Conservation (phyloP, 2,329 filamentous ascomycete species). For the Coleophoma eucalyptorum region DNA sequence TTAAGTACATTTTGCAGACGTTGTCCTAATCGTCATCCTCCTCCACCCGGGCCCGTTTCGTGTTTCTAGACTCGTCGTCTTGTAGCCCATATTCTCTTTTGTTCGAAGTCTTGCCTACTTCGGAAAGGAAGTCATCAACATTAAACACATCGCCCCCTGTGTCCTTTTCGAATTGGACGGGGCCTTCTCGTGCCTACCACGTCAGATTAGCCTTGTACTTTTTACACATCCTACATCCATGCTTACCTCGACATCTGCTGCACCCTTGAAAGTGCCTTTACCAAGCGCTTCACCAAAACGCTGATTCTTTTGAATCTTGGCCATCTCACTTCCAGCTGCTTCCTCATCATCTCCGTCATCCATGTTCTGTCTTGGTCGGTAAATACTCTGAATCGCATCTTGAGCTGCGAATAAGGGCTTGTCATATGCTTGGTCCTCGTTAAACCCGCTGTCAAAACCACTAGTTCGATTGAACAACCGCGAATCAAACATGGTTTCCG, state of each 20-base stretch:
- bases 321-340: constrained; percentile 77
- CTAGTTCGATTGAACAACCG: constrained; percentile 91
- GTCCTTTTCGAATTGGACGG: constrained; percentile 95
- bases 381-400: constrained; percentile 92
- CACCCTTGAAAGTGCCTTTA: constrained; percentile 86
- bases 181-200: constrained; percentile 71
- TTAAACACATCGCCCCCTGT: constrained; percentile 76
- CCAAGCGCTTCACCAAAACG: constrained; percentile 82
- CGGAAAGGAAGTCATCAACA: constrained; percentile 87
- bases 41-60: constrained; percentile 76
- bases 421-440: constrained; percentile 96
- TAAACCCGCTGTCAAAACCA: constrained; percentile 88
- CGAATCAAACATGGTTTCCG: constrained; percentile 96
- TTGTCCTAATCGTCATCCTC: constrained; percentile 50
- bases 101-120: constrained; percentile 59
- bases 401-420: constrained; percentile 96
- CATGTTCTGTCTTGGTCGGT: constrained; percentile 72
- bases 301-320: constrained; percentile 79
- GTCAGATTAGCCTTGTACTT: constrained; percentile 11
- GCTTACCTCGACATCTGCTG: constrained; percentile 74
- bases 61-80: constrained; percentile 50
- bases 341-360: constrained; percentile 77
- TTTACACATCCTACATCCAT: neutral
- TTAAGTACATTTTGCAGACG: too few species aligned
- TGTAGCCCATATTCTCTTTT: constrained; percentile 78